phyloP scores from a whole-genome alignment of 352 stramenopile genomes.

The Globisporangium irregulare region DNA sequence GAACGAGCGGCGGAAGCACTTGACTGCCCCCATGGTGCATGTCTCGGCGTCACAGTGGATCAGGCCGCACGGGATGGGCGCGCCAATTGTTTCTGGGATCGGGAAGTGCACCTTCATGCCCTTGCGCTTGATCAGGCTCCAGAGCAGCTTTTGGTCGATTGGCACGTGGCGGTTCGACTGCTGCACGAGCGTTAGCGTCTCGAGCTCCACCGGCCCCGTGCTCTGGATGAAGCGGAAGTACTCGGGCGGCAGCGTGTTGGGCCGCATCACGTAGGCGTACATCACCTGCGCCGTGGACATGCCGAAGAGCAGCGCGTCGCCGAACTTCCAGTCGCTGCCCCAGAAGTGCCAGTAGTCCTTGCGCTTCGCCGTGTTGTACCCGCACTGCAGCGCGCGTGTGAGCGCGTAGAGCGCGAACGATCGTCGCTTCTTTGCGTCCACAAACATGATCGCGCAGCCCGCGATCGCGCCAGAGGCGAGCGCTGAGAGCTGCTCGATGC shows the following conservation, averaged over 20 bases:
- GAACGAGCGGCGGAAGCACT: constrained; percentile 64
- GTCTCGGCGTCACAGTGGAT: constrained; percentile 52
- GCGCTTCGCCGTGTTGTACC: constrained; percentile 83
- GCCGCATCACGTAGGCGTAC: constrained; percentile 85
- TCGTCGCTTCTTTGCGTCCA: constrained; percentile 63
- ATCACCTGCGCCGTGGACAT: constrained; percentile 81
- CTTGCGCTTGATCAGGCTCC: constrained; percentile 43
- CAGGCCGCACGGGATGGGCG: constrained; percentile 54
- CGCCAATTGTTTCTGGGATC: constrained; percentile 22
- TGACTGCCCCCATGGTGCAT: constrained; percentile 42
- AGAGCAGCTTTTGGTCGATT: constrained; percentile 38
- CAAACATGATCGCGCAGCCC: constrained; percentile 55
- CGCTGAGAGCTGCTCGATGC: constrained; percentile 45
- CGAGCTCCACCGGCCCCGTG: constrained; percentile 58
- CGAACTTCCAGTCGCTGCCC: constrained; percentile 81
- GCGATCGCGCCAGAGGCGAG: constrained; percentile 60
- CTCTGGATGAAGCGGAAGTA: constrained; percentile 85
- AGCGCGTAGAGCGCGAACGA: constrained; percentile 83
- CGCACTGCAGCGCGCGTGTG: constrained; percentile 77
- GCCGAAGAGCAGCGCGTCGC: constrained; percentile 76
- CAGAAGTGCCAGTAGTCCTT: constrained; percentile 86
- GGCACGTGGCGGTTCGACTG: constrained; percentile 47
- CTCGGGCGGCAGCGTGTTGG: constrained; percentile 58
- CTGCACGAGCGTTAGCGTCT: constrained; percentile 67
- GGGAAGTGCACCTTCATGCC: constrained; percentile 29